Base-by-base conservation (phyloP, 192 early-diverging fungal species). In the Linnemannia hyalina region DNA sequence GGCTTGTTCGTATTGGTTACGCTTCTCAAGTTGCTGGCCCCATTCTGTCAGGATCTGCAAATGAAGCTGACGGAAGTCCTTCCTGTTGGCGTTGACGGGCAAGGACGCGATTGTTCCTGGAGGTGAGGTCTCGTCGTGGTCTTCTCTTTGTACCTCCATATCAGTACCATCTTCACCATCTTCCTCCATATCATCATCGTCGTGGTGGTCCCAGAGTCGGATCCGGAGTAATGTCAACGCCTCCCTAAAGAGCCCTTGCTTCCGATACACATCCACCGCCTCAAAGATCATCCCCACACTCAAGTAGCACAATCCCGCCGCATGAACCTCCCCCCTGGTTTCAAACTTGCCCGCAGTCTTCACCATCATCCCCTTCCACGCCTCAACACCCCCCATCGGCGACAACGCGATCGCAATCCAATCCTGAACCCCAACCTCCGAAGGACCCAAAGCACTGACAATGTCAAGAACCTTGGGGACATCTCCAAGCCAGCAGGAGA, bases 381-480 rank as follows among this genome's bases (percentile, higher is more conserved):
- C 88, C 18, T 83, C 89, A 73, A 78, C 78, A 40, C 91, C 91
- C 46, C 91, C 90, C 79, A 89, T 78, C 29, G 91, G 91, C 69
- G 90, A 89, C 23, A 92, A 78, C 0, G 91, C 91, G 6, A 92
- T 68, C 0, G 80, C 83, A 23, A 92, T 89, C 91, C 91, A 92
- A 68, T 92, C 91, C 42, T 85, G 82, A 0, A 83, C 49, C 5
- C 73, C 73, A 70, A 90, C 40, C 46, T 82, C 85, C n/a, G 54
- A 41, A 16, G 60, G 75, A 7, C 70, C 68, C 3, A 81, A 55
- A 3, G 75, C 35, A 1, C 65, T 60, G 46, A 86, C 40, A n/a
- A 86, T 78, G n/a, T 81, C 80, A 0, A 41, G 5, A 47, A 86
- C 77, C 52, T 81, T 80, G n/a, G 79, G 84, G 7, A 81, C 80